Evolutionary conservation across 352 stramenopile genomes (phyloP), one percentile per base, ranked within the genome.

Genomic region (Phytophthora ramorum): DNA sequence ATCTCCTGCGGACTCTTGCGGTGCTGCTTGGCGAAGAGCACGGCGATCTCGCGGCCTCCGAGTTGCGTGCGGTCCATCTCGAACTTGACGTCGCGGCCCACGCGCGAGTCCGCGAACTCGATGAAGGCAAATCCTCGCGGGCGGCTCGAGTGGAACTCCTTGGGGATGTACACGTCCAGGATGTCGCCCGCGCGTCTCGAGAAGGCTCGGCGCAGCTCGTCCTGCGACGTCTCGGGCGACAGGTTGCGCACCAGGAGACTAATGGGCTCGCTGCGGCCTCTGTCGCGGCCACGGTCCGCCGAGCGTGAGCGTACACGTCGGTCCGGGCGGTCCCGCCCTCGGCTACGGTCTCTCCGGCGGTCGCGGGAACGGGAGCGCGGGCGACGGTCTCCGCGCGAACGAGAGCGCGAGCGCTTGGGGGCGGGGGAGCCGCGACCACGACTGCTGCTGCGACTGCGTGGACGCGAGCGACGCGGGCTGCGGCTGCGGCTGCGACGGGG

Each of bases 61-160:
- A 93, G 71, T 20, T 73, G 76, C 44, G 78, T 80, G 49, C 85
- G 83, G 55, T 93, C 85, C 83, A 92, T 92, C 58, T 80, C 66
- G 60, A 83, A 76, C 75, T 93, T 93, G 35, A 90, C 68, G 26
- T 91, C 81, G 12, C 85, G 73, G 3, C 79, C 85, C n/a, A 90
- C 78, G 19, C 71, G 79, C 28, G 73, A 68, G 50, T 93, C 85
- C 4, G 61, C 63, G 58, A 93, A 91, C 76, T 93, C 85, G 22
- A 93, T 88, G 66, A 93, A 93, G 0, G 85, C 90, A 69, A 96
- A 97, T 14, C 89, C 90, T 26, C 87, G 69, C 2, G 79, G 81
- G 22, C 85, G 79, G 40, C 76, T 89, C 4, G 73, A 73, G 51
- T 57, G 63, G 58, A 71, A 86, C 49, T 90, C 81, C 59, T 87